Evolutionary conservation across 2,329 filamentous ascomycete genomes (phyloP).

Genomic region (Fusarium sarcochroum): DNA sequence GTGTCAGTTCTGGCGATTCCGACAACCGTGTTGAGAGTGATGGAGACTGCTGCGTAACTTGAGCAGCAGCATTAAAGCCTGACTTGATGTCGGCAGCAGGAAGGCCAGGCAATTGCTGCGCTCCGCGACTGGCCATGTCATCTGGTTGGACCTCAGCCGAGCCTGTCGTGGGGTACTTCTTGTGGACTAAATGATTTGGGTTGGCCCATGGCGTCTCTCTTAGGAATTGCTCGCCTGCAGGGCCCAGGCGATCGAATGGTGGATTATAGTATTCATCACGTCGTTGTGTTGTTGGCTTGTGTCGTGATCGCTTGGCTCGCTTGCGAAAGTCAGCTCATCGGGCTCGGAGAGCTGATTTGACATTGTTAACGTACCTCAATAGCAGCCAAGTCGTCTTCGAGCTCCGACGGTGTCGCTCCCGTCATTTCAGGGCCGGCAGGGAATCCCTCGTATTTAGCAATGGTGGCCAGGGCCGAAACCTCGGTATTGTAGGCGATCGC

Average conservation of each 20-base stretch:
- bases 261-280: conserved; percentile 65
- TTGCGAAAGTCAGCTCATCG: conserved; percentile 45
- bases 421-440: conserved; percentile 91
- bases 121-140: conserved; percentile 37
- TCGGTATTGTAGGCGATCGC: conserved; percentile 95
- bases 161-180: conserved; percentile 57
- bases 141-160: conserved; percentile 28
- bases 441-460: conserved; percentile 96
- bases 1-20: conserved; percentile 62
- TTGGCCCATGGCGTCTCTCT: conserved; percentile 95
- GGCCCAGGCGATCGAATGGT: conserved; percentile 66
- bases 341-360: conserved; percentile 38
- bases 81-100: conserved; percentile 44
- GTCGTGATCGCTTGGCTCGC: conserved; percentile 54
- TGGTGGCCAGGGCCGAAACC: conserved; percentile 88
- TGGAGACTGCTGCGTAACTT: conserved; percentile 48
- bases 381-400: conserved; percentile 88
- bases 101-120: conserved; percentile 34
- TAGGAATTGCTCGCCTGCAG: conserved; percentile 87
- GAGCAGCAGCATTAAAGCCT: conserved; percentile 42
- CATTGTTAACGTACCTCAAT: conserved; percentile 76
- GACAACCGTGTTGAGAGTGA: conserved; percentile 50
- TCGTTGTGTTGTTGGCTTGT: conserved; percentile 58
- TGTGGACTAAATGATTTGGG: conserved; percentile 82
- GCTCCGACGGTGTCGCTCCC: conserved; percentile 77